Percentiles rank a stretch among this genome's conserved stretches.
phyloP scores from a whole-genome alignment of 1,284 basidiomycete genomes.

The Apiotrichum sp. region DNA sequence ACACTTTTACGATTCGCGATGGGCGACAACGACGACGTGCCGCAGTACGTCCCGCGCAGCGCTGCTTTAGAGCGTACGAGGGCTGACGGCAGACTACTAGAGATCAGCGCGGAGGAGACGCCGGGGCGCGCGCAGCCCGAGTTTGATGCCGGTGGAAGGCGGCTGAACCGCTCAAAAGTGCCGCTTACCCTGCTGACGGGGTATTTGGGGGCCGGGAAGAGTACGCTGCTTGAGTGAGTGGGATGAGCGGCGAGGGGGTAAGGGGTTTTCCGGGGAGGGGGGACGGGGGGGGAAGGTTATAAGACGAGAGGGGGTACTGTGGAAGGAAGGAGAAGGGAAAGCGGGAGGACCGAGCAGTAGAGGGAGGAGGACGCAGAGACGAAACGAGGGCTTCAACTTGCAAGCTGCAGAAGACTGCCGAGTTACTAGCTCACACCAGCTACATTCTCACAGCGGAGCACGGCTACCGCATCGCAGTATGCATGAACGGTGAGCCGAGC shows the following conservation, averaged over 20 bases:
- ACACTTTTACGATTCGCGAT: not conserved
- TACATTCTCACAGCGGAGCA: conserved; percentile 84
- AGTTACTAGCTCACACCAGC: conserved; percentile 27
- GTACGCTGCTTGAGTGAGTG: conserved; percentile 61
- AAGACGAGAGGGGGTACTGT: too few relatives aligned
- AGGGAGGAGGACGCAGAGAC: too few relatives aligned
- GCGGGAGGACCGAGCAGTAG: too few relatives aligned
- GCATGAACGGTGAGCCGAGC: conserved; percentile 67
- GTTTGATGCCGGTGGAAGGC: not conserved
- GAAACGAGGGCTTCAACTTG: too few relatives aligned
- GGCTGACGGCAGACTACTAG: conserved; percentile 10
- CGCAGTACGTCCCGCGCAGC: conserved; percentile 1
- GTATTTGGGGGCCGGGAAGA: conserved; percentile 81
- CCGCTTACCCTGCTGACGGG: conserved; percentile 87
- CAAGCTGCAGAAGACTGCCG: too few relatives aligned
- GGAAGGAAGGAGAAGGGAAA: too few relatives aligned
- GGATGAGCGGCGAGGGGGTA: too few relatives aligned
- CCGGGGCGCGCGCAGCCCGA: not conserved
- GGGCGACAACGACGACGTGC: conserved; percentile 14
- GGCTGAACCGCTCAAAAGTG: conserved; percentile 50
- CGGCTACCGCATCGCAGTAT: conserved; percentile 89
- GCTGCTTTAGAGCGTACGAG: not conserved
- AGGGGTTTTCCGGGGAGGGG: not conserved
- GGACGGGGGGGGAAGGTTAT: too few relatives aligned
- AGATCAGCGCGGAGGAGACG: not conserved